Evolutionary conservation across 164 flowering plant genomes (phyloP).

Genomic region (Kingdonia uniflora): DNA sequence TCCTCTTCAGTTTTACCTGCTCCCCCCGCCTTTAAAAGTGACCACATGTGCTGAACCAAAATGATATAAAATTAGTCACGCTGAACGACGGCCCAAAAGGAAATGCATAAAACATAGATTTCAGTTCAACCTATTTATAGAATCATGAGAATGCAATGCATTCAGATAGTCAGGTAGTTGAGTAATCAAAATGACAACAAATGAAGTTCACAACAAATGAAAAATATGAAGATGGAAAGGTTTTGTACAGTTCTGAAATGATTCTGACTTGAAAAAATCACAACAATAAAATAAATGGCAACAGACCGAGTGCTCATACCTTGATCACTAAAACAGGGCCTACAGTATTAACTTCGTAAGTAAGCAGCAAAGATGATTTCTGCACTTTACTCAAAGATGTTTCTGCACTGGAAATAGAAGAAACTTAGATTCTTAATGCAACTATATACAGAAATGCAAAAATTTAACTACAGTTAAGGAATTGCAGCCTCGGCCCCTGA

Average conservation of each 20-base stretch:
- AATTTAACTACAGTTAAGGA: not conserved
- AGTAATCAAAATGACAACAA: not conserved
- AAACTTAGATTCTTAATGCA: not conserved
- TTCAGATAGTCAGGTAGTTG: no score
- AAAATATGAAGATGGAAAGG: not conserved
- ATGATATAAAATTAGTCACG: not conserved
- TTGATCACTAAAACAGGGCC: conserved; percentile 84
- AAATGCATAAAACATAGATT: no score
- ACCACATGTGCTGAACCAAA: conserved; percentile 82
- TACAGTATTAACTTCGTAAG: conserved; percentile 90
- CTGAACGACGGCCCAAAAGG: not conserved
- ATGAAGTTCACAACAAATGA: not conserved
- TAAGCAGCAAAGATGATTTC: conserved; percentile 60
- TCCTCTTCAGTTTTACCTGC: conserved; percentile 49
- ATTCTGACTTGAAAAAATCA: no score
- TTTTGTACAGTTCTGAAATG: no score
- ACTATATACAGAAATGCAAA: not conserved
- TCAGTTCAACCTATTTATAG: no score
- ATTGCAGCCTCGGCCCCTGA: no score
- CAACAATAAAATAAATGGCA: no score
- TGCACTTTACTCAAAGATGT: conserved; percentile 77
- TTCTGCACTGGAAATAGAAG: conserved; percentile 49
- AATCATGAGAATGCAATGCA: no score
- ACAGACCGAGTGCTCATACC: conserved; percentile 26
- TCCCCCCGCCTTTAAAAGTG: conserved; percentile 79